phyloP scores from a whole-genome alignment of 306 rosid genomes.

The Lotus japonicus region DNA sequence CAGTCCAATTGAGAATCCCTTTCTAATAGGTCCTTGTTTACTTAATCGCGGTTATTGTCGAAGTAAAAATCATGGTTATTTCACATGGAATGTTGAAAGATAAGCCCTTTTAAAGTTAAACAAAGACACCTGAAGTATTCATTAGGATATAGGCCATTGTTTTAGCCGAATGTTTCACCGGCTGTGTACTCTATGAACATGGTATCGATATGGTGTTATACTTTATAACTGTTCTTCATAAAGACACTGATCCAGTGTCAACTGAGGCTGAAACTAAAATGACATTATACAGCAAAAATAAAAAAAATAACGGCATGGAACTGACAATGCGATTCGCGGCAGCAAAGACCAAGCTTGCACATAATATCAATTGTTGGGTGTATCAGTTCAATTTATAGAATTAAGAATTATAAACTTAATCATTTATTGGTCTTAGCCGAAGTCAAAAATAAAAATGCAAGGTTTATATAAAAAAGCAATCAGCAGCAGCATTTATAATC shows the following conservation, averaged over 20 bases:
- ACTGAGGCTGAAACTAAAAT: neutral
- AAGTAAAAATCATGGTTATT: too few species aligned
- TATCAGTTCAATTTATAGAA: neutral
- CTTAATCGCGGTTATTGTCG: too few species aligned
- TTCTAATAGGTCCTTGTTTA: too few species aligned
- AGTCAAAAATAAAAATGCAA: neutral
- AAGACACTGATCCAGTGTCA: neutral
- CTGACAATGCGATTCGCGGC: neutral
- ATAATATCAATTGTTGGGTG: neutral
- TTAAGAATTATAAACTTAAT: neutral
- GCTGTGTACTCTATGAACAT: too few species aligned
- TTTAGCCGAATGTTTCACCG: too few species aligned
- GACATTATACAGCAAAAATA: neutral
- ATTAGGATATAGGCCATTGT: too few species aligned
- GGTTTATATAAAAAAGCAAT: constrained; percentile 15
- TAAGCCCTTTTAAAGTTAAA: too few species aligned
- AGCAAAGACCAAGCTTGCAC: constrained; percentile 8
- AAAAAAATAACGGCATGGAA: neutral
- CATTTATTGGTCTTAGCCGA: neutral
- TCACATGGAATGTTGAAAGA: too few species aligned
- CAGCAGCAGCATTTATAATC: neutral
- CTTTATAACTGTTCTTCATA: too few species aligned
- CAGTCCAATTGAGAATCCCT: too few species aligned
- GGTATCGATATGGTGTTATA: too few species aligned
- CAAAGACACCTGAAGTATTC: too few species aligned